A percentile compares a stretch with the other conserved stretches of the same genome.
These are phyloP conservation scores for Telopea speciosissima DNA, from an alignment of 177 flowering plant genomes.

Conservation along the genomic window DNA sequence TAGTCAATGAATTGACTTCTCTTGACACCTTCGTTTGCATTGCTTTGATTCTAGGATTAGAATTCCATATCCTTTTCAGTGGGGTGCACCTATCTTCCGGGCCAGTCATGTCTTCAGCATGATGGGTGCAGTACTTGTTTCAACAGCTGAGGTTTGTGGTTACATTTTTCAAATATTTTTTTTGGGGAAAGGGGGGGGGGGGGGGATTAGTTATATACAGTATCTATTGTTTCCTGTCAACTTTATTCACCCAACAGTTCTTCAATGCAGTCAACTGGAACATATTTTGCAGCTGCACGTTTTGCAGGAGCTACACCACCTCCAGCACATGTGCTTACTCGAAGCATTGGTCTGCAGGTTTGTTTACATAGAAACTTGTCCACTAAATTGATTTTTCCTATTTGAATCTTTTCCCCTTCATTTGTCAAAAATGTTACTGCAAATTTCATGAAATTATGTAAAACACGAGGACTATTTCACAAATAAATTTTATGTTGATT, in stretches of 20 bases:
- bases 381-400: not conserved
- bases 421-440: not conserved
- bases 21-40: not conserved
- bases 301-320: slow-evolving; percentile 94
- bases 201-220: not conserved
- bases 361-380: not conserved
- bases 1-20: not conserved
- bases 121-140: slow-evolving; percentile 93
- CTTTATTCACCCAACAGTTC: not conserved
- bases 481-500: no score
- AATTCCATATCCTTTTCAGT: slow-evolving; percentile 92
- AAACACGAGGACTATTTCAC: no score
- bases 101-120: slow-evolving; percentile 95
- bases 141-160: slow-evolving; percentile 73
- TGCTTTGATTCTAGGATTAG: slow-evolving; percentile 48
- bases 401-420: not conserved
- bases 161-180: not conserved
- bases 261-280: slow-evolving; percentile 77
- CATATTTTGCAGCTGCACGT: slow-evolving; percentile 86
- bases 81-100: slow-evolving; percentile 90
- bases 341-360: slow-evolving; percentile 94
- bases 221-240: not conserved
- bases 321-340: slow-evolving; percentile 70
- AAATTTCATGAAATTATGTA: no score
- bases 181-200: no score